A percentile compares a stretch with the other conserved stretches of the same genome.
These are phyloP conservation scores for Fusarium sp. DNA, from an alignment of 2,329 filamentous ascomycete species.

Conservation along the genomic window DNA sequence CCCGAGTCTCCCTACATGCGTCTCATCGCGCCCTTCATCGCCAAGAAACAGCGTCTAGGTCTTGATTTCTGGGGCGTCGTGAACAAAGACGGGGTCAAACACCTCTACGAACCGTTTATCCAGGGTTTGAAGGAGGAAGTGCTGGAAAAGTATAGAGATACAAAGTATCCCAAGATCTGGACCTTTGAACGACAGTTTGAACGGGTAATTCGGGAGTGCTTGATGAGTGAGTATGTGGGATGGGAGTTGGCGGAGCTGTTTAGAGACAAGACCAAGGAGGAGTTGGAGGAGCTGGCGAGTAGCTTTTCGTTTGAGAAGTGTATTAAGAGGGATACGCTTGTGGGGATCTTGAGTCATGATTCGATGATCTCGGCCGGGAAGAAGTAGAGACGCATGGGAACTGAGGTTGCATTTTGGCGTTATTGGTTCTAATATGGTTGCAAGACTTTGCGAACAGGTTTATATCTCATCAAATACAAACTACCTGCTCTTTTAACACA, in stretches of 20 bases:
- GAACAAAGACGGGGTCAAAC: constrained; percentile 44
- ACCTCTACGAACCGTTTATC: constrained; percentile 53
- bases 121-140: constrained; percentile 57
- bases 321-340: constrained; percentile 60
- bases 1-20: constrained; percentile 61
- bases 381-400: neutral
- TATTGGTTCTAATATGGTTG: accelerated
- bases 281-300: constrained; percentile 64
- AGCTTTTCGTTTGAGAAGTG: constrained; percentile 66
- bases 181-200: constrained; percentile 62
- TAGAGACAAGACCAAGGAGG: constrained; percentile 57
- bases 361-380: neutral
- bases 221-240: constrained; percentile 60
- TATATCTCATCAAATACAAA: accelerated
- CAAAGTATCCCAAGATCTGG: constrained; percentile 61
- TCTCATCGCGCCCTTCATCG: constrained; percentile 61
- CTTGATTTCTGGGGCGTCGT: constrained; percentile 65
- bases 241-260: constrained; percentile 68
- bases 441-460: accelerated
- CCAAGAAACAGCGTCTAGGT: constrained; percentile 64
- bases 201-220: constrained; percentile 51
- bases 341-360: constrained; percentile 56
- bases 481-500: accelerated
- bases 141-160: constrained; percentile 52
- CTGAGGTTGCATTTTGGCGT: neutral